Percentiles rank a stretch among this genome's conserved stretches.
Conservation (phyloP, 2,329 filamentous ascomycete genomes). For the Cyphellophora attinorum region DNA sequence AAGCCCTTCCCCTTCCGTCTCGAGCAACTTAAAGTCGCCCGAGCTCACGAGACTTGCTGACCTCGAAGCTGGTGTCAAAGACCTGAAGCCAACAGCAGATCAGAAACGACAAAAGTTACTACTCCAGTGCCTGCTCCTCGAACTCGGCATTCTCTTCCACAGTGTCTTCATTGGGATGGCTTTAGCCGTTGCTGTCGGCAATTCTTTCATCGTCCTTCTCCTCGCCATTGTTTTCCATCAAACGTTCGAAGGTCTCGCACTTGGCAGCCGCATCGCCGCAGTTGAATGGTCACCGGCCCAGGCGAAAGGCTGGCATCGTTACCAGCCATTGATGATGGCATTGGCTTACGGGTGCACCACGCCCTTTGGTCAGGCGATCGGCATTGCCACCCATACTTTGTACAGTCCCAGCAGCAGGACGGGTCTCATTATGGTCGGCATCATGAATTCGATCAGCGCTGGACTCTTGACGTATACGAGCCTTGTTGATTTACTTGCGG, state of each 20-base stretch:
- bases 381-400: conserved; percentile 61
- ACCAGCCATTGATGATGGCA: conserved; percentile 63
- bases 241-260: conserved; percentile 77
- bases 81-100: not conserved
- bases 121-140: conserved; percentile 62
- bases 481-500: conserved; percentile 65
- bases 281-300: conserved; percentile 24
- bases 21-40: not conserved
- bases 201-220: conserved; percentile 67
- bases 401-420: conserved; percentile 66
- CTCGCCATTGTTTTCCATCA: conserved; percentile 75
- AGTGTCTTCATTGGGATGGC: conserved; percentile 81
- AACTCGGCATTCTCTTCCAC: conserved; percentile 76
- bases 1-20: not conserved
- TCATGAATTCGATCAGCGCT: conserved; percentile 76
- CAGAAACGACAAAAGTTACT: conserved; percentile 1
- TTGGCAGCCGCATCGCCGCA: conserved; percentile 75
- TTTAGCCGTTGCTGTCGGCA: conserved; percentile 66
- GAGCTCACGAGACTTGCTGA: not conserved
- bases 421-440: conserved; percentile 65
- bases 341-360: conserved; percentile 55
- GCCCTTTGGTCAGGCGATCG: conserved; percentile 68
- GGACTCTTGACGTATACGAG: conserved; percentile 68
- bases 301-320: conserved; percentile 50
- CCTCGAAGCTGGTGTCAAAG: not conserved